phyloP scores from a whole-genome alignment of 2,329 filamentous ascomycete genomes.

The Penicillium sp. region DNA sequence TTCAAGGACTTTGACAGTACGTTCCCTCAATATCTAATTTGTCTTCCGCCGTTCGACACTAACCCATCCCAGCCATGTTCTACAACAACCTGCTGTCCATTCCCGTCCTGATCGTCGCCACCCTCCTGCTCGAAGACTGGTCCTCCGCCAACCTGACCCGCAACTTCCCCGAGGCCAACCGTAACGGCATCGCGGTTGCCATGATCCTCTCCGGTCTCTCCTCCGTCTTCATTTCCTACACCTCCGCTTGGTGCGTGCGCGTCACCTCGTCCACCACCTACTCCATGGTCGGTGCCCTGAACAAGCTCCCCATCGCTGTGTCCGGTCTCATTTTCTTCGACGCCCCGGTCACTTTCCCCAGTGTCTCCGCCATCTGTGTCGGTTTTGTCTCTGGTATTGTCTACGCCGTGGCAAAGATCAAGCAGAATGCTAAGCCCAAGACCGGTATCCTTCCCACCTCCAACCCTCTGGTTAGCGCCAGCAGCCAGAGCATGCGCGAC shows the following conservation, averaged over 20 bases:
- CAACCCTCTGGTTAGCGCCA: slow-evolving; percentile 80
- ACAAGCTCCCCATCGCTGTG: slow-evolving; percentile 95
- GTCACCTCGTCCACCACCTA: slow-evolving; percentile 97
- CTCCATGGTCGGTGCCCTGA: slow-evolving; percentile 96
- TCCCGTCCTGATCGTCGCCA: slow-evolving; percentile 82
- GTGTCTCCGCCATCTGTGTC: slow-evolving; percentile 86
- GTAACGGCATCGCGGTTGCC: slow-evolving; percentile 78
- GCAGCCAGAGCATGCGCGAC: slow-evolving; percentile 87
- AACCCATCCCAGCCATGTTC: slow-evolving; percentile 77
- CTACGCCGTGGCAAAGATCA: slow-evolving; percentile 84
- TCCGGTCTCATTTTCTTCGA: slow-evolving; percentile 95
- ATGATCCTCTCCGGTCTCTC: slow-evolving; percentile 94
- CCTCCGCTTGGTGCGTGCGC: slow-evolving; percentile 97
- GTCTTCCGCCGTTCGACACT: slow-evolving; percentile 9
- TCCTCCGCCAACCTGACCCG: slow-evolving; percentile 77
- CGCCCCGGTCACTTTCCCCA: slow-evolving; percentile 88
- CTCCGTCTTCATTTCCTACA: slow-evolving; percentile 99
- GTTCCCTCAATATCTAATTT: slow-evolving; percentile 45
- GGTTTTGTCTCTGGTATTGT: slow-evolving; percentile 93
- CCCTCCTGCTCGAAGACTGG: slow-evolving; percentile 89
- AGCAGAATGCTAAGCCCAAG: slow-evolving; percentile 71
- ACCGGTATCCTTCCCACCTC: slow-evolving; percentile 69
- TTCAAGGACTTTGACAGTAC: slow-evolving; percentile 99
- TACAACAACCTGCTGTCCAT: slow-evolving; percentile 99
- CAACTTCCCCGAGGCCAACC: slow-evolving; percentile 85